phyloP scores from a whole-genome alignment of 495 filamentous ascomycete species.

The Trichoderma gamsii region DNA sequence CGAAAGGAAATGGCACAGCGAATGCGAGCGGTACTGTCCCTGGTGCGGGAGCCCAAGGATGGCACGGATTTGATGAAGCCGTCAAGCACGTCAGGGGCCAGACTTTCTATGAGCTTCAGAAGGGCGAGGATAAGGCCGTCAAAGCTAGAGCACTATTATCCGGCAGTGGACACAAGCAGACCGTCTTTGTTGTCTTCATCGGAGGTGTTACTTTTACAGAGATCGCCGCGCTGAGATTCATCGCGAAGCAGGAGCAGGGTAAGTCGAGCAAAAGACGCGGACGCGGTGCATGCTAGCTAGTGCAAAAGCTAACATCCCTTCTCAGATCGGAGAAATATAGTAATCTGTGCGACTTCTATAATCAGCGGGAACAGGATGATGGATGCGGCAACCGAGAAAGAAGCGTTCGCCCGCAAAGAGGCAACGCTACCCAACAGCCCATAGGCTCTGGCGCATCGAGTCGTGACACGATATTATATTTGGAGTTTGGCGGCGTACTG shows the following conservation, averaged over 20 bases:
- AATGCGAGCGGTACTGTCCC: slow-evolving; percentile 40
- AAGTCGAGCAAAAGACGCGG: slow-evolving; percentile 21
- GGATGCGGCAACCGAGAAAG: slow-evolving; percentile 75
- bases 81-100: slow-evolving; percentile 77
- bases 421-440: slow-evolving; percentile 6
- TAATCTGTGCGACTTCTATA: slow-evolving; percentile 88
- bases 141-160: slow-evolving; percentile 80
- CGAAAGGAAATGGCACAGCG: slow-evolving; percentile 48
- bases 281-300: not conserved
- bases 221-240: slow-evolving; percentile 88
- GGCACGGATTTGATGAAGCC: slow-evolving; percentile 85
- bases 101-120: slow-evolving; percentile 88
- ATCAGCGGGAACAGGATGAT: slow-evolving; percentile 88
- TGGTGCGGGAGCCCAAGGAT: slow-evolving; percentile 65
- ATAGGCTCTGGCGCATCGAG: not conserved
- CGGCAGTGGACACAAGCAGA: slow-evolving; percentile 67
- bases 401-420: slow-evolving; percentile 50
- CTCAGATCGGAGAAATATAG: slow-evolving; percentile 62
- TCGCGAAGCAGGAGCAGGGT: slow-evolving; percentile 80
- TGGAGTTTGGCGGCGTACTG: slow-evolving; percentile 6
- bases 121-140: slow-evolving; percentile 87
- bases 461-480: not conserved
- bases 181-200: slow-evolving; percentile 87
- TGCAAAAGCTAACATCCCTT: slow-evolving; percentile 16
- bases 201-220: slow-evolving; percentile 94